Base-by-base conservation (phyloP, 2,329 filamentous ascomycete species). In the Furcasterigmium sp. region DNA sequence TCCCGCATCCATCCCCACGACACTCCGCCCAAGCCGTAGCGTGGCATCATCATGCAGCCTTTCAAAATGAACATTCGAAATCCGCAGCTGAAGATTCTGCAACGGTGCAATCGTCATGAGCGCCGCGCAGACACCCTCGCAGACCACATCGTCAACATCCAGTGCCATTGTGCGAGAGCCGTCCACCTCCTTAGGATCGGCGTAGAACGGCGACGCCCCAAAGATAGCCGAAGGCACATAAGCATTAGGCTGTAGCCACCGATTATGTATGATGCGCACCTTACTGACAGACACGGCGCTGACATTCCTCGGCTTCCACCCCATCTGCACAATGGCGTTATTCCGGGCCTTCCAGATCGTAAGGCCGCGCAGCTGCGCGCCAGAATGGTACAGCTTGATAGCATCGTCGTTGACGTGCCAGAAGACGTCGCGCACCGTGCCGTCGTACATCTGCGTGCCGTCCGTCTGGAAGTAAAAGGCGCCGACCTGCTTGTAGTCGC, bases 401-500 rank as follows among this genome's bases (percentile, higher is more conserved):
- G 53, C 55, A 40, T 65, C 62, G 45, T 65, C 62, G 29, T 54
- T 53, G 20, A 54, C 53, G 43, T 65, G 62, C 44, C 61, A 65
- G 44, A 65, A 65, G 37, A 59, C 55, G 42, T 64, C 56, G 13
- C 46, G 49, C 17, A 62, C 52, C 11, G 54, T 51, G 30, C 56
- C 56, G 0, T 60, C 44, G 43, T 66, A 64, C 38, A 63, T 54
- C 32, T 63, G 53, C 29, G 55, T 57, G 17, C 62, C 62, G 46
- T 66, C 63, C 1, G 63, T 65, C 47, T 65, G 63, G 18, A 48
- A 50, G 42, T 58, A 66, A 46, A 58, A 66, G 10, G 62, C 58
- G 9, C 63, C 62, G 25, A 65, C 63, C 46, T 65, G 63, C 50
- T 65, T 65, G 47, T 64, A 65, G 42, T 66, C 63, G 2, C 43